phyloP scores from a whole-genome alignment of 2,329 filamentous ascomycete genomes.

The Aspergillus sergii region DNA sequence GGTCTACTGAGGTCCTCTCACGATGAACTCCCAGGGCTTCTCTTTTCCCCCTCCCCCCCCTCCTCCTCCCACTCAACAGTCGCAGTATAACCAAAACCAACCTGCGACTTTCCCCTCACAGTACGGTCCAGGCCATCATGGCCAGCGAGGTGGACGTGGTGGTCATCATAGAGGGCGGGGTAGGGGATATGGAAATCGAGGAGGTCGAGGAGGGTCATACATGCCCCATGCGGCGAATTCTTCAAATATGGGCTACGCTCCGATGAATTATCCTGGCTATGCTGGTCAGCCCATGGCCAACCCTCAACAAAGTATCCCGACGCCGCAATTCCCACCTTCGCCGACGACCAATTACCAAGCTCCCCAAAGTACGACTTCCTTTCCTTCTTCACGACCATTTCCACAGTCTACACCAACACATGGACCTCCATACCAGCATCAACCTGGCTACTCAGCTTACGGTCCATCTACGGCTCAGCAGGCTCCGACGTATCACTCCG shows the following conservation, averaged over 20 bases:
- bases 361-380: slow-evolving; percentile 24
- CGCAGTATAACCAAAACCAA: slow-evolving; percentile 18
- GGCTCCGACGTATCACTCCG: slow-evolving; percentile 22
- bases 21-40: slow-evolving; percentile 47
- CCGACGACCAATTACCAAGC: slow-evolving; percentile 27
- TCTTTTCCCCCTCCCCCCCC: slow-evolving; percentile 51
- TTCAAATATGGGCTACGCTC: slow-evolving; percentile 30
- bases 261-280: slow-evolving; percentile 35
- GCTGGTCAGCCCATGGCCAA: slow-evolving; percentile 27
- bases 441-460: slow-evolving; percentile 30
- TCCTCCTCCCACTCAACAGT: slow-evolving; percentile 37
- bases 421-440: slow-evolving; percentile 29
- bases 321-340: slow-evolving; percentile 29
- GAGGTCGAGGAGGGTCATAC: slow-evolving; percentile 32
- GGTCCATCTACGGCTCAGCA: slow-evolving; percentile 26
- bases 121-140: slow-evolving; percentile 30
- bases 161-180: slow-evolving; percentile 36
- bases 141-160: slow-evolving; percentile 31
- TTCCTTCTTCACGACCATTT: slow-evolving; percentile 27
- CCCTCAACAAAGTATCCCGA: slow-evolving; percentile 26
- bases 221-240: slow-evolving; percentile 25
- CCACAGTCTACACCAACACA: slow-evolving; percentile 25
- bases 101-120: slow-evolving; percentile 25
- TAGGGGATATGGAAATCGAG: slow-evolving; percentile 37
- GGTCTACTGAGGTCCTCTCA: slow-evolving; percentile 26